These are phyloP conservation scores for Pseudogymnoascus sp. DNA, from an alignment of 2,329 filamentous ascomycete species.

Conservation along the genomic window DNA sequence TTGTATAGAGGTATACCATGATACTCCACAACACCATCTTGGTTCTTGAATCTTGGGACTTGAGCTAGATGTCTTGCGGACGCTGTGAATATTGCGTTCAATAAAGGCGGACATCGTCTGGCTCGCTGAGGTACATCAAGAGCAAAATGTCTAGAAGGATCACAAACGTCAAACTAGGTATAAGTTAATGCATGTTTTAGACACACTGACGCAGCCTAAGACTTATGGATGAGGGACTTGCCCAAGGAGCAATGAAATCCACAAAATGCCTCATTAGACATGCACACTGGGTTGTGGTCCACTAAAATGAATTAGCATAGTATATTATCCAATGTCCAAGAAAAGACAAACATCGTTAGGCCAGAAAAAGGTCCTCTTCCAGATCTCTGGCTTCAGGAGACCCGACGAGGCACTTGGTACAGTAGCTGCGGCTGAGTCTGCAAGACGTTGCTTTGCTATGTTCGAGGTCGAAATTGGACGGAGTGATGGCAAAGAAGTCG, in stretches of 20 bases:
- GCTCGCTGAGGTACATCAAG: constrained; percentile 45
- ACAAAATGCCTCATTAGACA: not conserved
- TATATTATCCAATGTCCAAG: not conserved
- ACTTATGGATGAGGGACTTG: not conserved
- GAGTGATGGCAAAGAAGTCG: not conserved
- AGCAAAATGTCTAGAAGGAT: constrained; percentile 37
- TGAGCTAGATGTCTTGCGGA: constrained; percentile 43
- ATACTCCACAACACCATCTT: not conserved
- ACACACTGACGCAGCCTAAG: not conserved
- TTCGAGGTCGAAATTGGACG: not conserved
- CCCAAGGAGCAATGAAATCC: not conserved
- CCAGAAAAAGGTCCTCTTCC: not conserved
- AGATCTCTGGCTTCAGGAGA: not conserved
- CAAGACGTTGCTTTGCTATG: not conserved
- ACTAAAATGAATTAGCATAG: not conserved
- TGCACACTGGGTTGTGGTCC: not conserved
- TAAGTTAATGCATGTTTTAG: not conserved
- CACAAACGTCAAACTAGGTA: constrained; percentile 6
- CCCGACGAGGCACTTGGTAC: not conserved
- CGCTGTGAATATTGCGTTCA: constrained; percentile 48
- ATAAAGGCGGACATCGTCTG: constrained; percentile 39
- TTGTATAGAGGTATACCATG: not conserved
- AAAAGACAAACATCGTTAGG: not conserved
- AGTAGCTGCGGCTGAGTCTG: not conserved
- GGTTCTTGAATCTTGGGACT: constrained; percentile 21